Conservation (phyloP, 352 stramenopile genomes). For the Pythium volutum region DNA sequence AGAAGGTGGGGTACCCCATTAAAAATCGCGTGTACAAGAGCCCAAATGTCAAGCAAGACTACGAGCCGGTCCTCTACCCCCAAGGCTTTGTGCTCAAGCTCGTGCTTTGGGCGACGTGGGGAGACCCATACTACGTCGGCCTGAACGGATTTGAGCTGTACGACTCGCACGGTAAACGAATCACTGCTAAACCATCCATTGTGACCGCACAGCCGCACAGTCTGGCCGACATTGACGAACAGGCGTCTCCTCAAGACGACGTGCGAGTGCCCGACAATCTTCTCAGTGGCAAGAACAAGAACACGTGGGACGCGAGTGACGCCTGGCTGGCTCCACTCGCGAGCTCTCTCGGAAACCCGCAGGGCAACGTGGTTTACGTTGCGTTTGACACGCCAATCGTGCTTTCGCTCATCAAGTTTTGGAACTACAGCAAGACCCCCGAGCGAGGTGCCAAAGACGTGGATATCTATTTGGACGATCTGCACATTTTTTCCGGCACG, state of each 20-base stretch:
- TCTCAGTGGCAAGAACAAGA: slow-evolving; percentile 64
- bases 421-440: slow-evolving; percentile 88
- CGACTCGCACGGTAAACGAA: slow-evolving; percentile 42
- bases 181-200: slow-evolving; percentile 34
- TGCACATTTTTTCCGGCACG: slow-evolving; percentile 72
- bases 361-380: slow-evolving; percentile 73
- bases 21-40: slow-evolving; percentile 56
- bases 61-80: slow-evolving; percentile 79
- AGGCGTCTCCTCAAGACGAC: slow-evolving; percentile 30
- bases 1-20: slow-evolving; percentile 45
- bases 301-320: slow-evolving; percentile 70
- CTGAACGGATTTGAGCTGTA: slow-evolving; percentile 83
- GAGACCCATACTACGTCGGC: slow-evolving; percentile 81
- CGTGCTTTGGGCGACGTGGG: slow-evolving; percentile 77
- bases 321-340: slow-evolving; percentile 72
- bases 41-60: slow-evolving; percentile 78
- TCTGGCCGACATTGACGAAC: slow-evolving; percentile 42
- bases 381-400: slow-evolving; percentile 68
- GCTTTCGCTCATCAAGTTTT: slow-evolving; percentile 85
- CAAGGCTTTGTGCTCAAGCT: slow-evolving; percentile 87
- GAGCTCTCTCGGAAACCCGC: slow-evolving; percentile 48
- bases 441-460: slow-evolving; percentile 80
- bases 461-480: slow-evolving; percentile 84
- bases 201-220: slow-evolving; percentile 58
- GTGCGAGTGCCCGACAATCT: slow-evolving; percentile 57